Base-by-base conservation (phyloP, 345 rosid genomes). In the Noccaea bulbosa region DNA sequence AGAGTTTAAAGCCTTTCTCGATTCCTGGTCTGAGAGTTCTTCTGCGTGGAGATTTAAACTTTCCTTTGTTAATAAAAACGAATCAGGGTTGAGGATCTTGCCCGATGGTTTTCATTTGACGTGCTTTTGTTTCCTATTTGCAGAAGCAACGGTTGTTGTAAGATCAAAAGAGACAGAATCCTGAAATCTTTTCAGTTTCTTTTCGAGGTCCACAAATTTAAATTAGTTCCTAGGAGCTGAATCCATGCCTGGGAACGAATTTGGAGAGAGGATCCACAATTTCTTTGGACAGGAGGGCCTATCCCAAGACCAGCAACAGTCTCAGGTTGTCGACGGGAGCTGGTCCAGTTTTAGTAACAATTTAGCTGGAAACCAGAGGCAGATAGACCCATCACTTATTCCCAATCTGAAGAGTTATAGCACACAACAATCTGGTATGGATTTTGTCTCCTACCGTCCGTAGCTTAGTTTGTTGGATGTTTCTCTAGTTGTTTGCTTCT, bases 201-300 rank as follows among this genome's bases (percentile, higher is more conserved):
- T 71, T 69, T 61, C 39, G 22, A 48, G 16, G 65, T 69, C 71
- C 43, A 72, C 44, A 50, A 54, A 72, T 62, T 61, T 73, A 70
- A 77, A 62, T 62, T 33, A 65, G 24, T 72, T 67, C 70, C 54
- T 60, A 35, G 72, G 75, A 65, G 78, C 70, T 51, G 79, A 79
- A 85, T 85, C 96, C 81, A 90, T 93, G 97, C 91, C 97, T 88
- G 98, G 96, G 76, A 88, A 93, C 88, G 91, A 89, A 84, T 83
- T 78, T 81, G 97, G 92, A 77, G 98, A 93, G 78, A 87, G 87
- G 85, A 85, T 83, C 79, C 96, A 90, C 79, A 85, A 90, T 85
- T 88, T 87, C 81, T 83, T 88, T 83, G 90, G 83, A 76, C 92
- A 82, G 71, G 93, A 87, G 71, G 81, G 77, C 76, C 74, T 84